A percentile compares a stretch with the other conserved stretches of the same genome.
phyloP scores from a whole-genome alignment of 208 protist species.

The Acanthamoeba castellanii region DNA sequence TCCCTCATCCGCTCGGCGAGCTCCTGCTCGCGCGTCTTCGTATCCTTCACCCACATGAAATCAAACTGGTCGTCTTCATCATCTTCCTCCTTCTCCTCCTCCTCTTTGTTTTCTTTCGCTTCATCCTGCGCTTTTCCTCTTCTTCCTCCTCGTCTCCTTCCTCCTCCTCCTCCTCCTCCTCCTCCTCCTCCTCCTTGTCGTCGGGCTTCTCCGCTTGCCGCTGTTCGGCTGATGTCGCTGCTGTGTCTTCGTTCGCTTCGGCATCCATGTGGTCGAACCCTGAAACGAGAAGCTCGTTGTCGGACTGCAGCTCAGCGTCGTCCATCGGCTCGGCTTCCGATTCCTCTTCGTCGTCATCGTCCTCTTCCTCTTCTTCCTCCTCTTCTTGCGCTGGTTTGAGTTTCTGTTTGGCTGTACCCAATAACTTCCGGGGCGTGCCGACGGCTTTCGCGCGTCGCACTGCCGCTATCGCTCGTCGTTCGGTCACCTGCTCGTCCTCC shows the following conservation, averaged over 20 bases:
- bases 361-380: neutral
- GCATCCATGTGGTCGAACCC: neutral
- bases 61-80: neutral
- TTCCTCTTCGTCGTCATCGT: neutral
- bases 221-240: neutral
- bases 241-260: neutral
- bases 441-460: neutral
- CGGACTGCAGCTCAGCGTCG: neutral
- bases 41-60: slow-evolving; percentile 56
- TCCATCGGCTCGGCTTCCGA: neutral
- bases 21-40: slow-evolving; percentile 3
- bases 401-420: neutral
- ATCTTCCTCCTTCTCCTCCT: neutral
- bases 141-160: neutral
- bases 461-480: neutral
- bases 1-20: neutral
- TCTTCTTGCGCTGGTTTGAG: neutral
- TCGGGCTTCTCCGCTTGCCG: too few species aligned
- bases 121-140: neutral
- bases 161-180: neutral
- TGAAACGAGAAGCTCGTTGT: neutral
- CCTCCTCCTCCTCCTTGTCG: neutral
- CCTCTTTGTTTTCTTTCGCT: neutral
- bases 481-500: neutral
- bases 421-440: neutral